These are phyloP conservation scores for Neocucurbitaria cava DNA, from an alignment of 2,329 filamentous ascomycete genomes.

Conservation along the genomic window DNA sequence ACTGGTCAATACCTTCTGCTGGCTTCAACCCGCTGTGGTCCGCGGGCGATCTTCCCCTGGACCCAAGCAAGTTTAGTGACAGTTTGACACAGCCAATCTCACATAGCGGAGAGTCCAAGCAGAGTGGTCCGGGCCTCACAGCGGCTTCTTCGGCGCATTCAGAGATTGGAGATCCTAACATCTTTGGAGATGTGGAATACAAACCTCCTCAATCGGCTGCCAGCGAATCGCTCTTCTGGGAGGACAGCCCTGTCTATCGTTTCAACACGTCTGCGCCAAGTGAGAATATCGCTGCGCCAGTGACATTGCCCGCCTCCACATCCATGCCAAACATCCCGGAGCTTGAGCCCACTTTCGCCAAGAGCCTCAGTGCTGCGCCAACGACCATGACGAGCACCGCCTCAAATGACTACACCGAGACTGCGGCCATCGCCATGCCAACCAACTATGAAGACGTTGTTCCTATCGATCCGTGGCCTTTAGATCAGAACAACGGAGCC, in stretches of 20 bases:
- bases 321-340: slow-evolving; percentile 30
- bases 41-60: slow-evolving; percentile 49
- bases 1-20: slow-evolving; percentile 45
- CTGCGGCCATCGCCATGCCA: slow-evolving; percentile 42
- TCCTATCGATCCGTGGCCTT: slow-evolving; percentile 39
- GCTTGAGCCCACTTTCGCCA: slow-evolving; percentile 41
- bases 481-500: slow-evolving; percentile 34
- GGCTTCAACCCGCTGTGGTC: slow-evolving; percentile 48
- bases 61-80: slow-evolving; percentile 47
- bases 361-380: slow-evolving; percentile 30
- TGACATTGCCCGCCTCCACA: slow-evolving; percentile 30
- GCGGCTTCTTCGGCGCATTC: slow-evolving; percentile 51
- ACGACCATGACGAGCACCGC: slow-evolving; percentile 32
- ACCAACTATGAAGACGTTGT: slow-evolving; percentile 38
- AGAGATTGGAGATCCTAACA: slow-evolving; percentile 45
- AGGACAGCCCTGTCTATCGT: slow-evolving; percentile 46
- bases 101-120: slow-evolving; percentile 51
- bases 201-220: slow-evolving; percentile 38
- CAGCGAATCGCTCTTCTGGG: slow-evolving; percentile 47
- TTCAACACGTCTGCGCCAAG: slow-evolving; percentile 32
- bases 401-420: slow-evolving; percentile 32
- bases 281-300: slow-evolving; percentile 31
- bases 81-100: slow-evolving; percentile 47
- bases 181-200: slow-evolving; percentile 46
- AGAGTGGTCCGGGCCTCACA: slow-evolving; percentile 50